Evolutionary conservation across 345 rosid species (phyloP).

Genomic region (Brassica incana): DNA sequence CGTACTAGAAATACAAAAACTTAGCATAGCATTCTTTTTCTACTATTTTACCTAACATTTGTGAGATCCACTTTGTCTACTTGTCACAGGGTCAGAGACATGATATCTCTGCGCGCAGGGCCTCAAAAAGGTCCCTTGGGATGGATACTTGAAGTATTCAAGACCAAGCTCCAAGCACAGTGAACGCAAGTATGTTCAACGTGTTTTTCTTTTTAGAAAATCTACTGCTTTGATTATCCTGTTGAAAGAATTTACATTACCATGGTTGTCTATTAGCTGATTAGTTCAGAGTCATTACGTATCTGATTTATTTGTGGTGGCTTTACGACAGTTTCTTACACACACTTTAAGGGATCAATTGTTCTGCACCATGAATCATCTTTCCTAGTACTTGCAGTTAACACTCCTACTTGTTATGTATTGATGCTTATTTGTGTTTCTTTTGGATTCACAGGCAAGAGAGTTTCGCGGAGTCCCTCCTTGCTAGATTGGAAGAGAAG

Average conservation of each 20-base stretch:
- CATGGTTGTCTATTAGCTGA: background rate
- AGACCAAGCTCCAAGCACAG: conserved; percentile 95
- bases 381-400: background rate
- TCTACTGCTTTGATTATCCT: background rate
- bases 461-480: conserved; percentile 82
- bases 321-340: background rate
- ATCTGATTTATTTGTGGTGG: background rate
- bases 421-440: conserved; percentile 17
- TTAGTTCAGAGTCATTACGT: background rate
- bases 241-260: background rate
- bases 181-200: conserved; percentile 79
- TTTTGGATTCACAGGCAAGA: conserved; percentile 68
- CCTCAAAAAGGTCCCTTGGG: conserved; percentile 97
- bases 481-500: conserved; percentile 72
- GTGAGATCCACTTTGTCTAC: background rate
- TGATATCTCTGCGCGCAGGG: conserved; percentile 92
- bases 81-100: conserved; percentile 75
- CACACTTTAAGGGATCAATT: background rate
- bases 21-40: background rate
- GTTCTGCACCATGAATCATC: conserved; percentile 2
- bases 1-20: background rate
- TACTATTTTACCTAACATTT: background rate
- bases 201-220: conserved; percentile 6
- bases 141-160: conserved; percentile 93
- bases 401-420: background rate